phyloP scores from a whole-genome alignment of 2,329 filamentous ascomycete genomes.

The Fusarium nodosum region DNA sequence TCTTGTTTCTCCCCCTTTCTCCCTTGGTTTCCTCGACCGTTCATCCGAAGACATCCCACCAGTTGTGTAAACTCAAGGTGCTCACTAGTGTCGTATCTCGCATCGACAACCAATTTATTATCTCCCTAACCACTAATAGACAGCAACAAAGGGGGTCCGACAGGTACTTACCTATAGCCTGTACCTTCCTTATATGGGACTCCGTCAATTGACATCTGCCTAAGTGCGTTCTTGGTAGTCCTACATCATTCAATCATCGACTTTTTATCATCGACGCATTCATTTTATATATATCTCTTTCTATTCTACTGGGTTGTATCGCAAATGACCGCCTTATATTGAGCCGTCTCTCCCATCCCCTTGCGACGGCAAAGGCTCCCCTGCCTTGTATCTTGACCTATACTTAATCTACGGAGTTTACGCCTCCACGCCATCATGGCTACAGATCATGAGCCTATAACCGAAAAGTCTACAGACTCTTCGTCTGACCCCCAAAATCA shows the following conservation, averaged over 20 bases:
- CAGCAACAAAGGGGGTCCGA: slow-evolving; percentile 5
- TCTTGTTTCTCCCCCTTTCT: background rate
- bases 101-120: slow-evolving; percentile 22
- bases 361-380: background rate
- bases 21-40: slow-evolving; percentile 3
- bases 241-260: slow-evolving; percentile 17
- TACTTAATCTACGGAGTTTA: slow-evolving; percentile 8
- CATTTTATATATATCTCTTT: background rate
- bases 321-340: slow-evolving; percentile 5
- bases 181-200: slow-evolving; percentile 6
- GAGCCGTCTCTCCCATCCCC: background rate
- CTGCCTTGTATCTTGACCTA: background rate
- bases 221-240: slow-evolving; percentile 1
- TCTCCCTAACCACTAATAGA: background rate
- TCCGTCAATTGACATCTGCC: slow-evolving; percentile 14
- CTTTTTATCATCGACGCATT: background rate
- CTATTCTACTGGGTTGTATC: background rate
- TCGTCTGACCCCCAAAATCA: slow-evolving; percentile 16
- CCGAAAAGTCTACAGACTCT: slow-evolving; percentile 33
- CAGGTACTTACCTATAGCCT: background rate
- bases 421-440: slow-evolving; percentile 30
- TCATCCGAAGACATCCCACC: slow-evolving; percentile 17
- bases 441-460: slow-evolving; percentile 24
- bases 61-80: slow-evolving; percentile 3
- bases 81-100: slow-evolving; percentile 38